phyloP scores from a whole-genome alignment of 163 green algal species.

The Chlamydomonas reinhardtii region DNA sequence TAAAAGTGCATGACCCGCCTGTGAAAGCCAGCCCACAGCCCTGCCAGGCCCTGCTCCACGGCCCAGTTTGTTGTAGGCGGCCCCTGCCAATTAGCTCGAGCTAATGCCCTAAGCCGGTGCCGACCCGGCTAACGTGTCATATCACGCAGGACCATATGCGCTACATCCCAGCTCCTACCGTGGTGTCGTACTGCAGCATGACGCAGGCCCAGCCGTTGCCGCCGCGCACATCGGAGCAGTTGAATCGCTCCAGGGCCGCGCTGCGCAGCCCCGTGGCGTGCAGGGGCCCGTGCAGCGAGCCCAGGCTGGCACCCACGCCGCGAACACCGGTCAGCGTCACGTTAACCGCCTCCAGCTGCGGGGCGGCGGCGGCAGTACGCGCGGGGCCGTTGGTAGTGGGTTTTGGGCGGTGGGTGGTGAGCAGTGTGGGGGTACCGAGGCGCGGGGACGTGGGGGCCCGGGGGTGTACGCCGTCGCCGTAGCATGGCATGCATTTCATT shows the following conservation, averaged over 20 bases:
- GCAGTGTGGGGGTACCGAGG: not conserved
- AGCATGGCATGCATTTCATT: no score
- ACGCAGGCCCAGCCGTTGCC: slow-evolving; percentile 21
- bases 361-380: not conserved
- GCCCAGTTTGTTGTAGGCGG: no score
- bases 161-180: no score
- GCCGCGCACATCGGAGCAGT: slow-evolving; percentile 9
- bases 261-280: slow-evolving; percentile 11
- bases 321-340: not conserved
- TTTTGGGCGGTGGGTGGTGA: not conserved
- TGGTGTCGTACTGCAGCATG: slow-evolving; percentile 16
- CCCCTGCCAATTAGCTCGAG: no score
- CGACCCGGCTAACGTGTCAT: no score
- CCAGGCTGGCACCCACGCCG: not conserved
- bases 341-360: slow-evolving; percentile 11
- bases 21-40: no score
- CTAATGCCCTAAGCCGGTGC: no score
- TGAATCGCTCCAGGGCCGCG: not conserved
- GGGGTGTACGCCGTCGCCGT: no score
- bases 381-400: not conserved
- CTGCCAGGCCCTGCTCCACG: no score
- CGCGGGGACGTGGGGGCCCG: no score
- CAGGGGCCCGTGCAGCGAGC: not conserved
- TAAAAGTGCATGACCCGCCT: no score
- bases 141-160: no score